phyloP scores from a whole-genome alignment of 106 monocot genomes.

The Dendrobium officinale region DNA sequence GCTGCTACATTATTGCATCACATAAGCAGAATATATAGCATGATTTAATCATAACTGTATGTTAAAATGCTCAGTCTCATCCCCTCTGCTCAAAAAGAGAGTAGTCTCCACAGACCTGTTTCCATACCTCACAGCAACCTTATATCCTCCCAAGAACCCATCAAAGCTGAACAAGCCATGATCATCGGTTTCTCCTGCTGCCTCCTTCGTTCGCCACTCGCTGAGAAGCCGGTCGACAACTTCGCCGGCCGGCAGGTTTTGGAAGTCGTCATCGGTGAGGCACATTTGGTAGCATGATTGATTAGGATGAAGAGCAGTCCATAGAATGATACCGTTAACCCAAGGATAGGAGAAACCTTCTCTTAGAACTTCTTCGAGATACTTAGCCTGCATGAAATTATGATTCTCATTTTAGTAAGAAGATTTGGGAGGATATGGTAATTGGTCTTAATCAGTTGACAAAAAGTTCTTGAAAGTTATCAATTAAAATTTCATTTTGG shows the following conservation, averaged over 20 bases:
- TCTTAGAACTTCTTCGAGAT: conserved; percentile 76
- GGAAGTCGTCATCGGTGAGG: conserved; percentile 62
- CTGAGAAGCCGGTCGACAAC: conserved; percentile 63
- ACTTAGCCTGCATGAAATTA: conserved; percentile 34
- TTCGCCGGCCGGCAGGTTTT: conserved; percentile 68
- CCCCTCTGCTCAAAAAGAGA: conserved; percentile 46
- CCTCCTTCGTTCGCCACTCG: conserved; percentile 64
- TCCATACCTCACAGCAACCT: conserved; percentile 32
- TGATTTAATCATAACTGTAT: conserved; percentile 41
- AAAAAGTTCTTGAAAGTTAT: too few species aligned
- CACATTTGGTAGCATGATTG: conserved; percentile 91
- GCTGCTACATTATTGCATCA: too few species aligned
- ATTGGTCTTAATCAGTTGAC: too few species aligned
- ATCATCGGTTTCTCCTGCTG: conserved; percentile 47
- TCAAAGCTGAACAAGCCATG: conserved; percentile 61
- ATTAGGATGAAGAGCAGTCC: conserved; percentile 65
- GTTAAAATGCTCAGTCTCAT: conserved; percentile 76
- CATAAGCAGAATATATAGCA: too few species aligned
- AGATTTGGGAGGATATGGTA: too few species aligned
- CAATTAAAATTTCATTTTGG: too few species aligned
- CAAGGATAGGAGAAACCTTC: conserved; percentile 82
- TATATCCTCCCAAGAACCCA: conserved; percentile 78
- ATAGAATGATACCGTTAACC: conserved; percentile 78
- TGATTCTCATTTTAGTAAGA: too few species aligned
- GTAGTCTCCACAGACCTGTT: conserved; percentile 50